A percentile compares a stretch with the other conserved stretches of the same genome.
Conservation (phyloP, 1,284 basidiomycete species). For the Caloboletus inedulis region DNA sequence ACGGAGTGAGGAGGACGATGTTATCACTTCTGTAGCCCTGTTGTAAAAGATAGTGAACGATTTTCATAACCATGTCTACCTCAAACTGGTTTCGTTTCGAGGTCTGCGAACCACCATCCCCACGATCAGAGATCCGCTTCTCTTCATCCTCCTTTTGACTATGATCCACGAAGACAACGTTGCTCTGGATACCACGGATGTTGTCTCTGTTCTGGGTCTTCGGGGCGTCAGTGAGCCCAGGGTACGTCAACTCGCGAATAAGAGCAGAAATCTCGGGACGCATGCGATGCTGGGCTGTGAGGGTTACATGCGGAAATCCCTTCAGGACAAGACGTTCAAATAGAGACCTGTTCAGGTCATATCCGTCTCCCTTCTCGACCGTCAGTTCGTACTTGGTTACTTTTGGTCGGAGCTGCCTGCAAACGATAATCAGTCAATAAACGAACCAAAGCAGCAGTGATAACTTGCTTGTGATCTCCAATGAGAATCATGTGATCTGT, state of each 20-base stretch:
- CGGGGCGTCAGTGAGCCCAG: conserved; percentile 55
- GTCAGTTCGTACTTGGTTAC: conserved; percentile 62
- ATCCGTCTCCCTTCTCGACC: conserved; percentile 60
- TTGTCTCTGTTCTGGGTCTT: conserved; percentile 46
- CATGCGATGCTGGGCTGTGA: conserved; percentile 65
- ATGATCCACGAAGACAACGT: conserved; percentile 62
- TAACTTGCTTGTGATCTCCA: conserved; percentile 62
- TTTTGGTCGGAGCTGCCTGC: conserved; percentile 65
- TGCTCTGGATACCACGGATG: conserved; percentile 51
- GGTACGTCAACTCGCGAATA: conserved; percentile 60
- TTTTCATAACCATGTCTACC: conserved; percentile 58
- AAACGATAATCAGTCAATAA: background rate
- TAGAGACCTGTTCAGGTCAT: conserved; percentile 58
- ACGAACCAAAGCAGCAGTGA: background rate
- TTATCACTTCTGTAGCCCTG: conserved; percentile 61
- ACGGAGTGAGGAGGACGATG: conserved; percentile 64
- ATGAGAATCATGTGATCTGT: conserved; percentile 59
- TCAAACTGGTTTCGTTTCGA: conserved; percentile 62
- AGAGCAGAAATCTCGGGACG: conserved; percentile 62
- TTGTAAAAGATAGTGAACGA: conserved; percentile 60
- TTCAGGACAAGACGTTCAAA: conserved; percentile 63
- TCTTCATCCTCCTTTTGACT: conserved; percentile 49
- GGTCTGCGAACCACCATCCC: conserved; percentile 44
- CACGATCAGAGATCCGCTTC: conserved; percentile 38
- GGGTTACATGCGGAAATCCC: conserved; percentile 55